A percentile compares a stretch with the other conserved stretches of the same genome.
phyloP scores from a whole-genome alignment of 495 filamentous ascomycete species.

The Monascus purpureus region DNA sequence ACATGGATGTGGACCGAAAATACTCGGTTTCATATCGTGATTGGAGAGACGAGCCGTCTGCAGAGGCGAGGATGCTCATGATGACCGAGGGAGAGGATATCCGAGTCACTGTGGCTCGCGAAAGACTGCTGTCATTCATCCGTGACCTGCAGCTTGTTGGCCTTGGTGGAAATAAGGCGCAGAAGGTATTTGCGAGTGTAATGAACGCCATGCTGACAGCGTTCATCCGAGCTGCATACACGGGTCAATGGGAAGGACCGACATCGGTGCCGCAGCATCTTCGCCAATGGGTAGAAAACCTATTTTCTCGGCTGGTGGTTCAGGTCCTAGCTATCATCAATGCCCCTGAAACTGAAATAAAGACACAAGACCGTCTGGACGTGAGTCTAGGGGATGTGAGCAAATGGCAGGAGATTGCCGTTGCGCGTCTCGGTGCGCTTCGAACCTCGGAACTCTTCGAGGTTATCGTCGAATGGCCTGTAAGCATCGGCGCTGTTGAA shows the following conservation, averaged over 20 bases:
- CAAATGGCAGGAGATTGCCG: constrained; percentile 69
- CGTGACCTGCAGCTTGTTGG: constrained; percentile 56
- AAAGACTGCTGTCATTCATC: constrained; percentile 41
- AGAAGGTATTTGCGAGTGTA: constrained; percentile 60
- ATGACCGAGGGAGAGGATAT: constrained; percentile 24
- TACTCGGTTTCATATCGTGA: constrained; percentile 25
- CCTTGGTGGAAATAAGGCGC: constrained; percentile 57
- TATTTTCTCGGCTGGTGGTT: constrained; percentile 50
- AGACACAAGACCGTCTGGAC: constrained; percentile 12
- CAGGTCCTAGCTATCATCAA: constrained; percentile 43
- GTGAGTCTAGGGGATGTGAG: constrained; percentile 49
- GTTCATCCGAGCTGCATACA: constrained; percentile 48
- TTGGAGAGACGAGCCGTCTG: constrained; percentile 19
- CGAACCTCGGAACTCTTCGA: constrained; percentile 78
- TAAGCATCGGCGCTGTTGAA: constrained; percentile 65
- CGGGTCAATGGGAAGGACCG: constrained; percentile 41
- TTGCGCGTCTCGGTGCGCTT: constrained; percentile 63
- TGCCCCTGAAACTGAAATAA: constrained; percentile 10
- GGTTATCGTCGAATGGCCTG: constrained; percentile 74
- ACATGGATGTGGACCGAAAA: constrained; percentile 24
- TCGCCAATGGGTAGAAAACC: constrained; percentile 57
- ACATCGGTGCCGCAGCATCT: constrained; percentile 44
- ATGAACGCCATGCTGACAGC: constrained; percentile 57
- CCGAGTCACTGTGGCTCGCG: constrained; percentile 27
- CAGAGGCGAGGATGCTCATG: constrained; percentile 15